phyloP scores from a whole-genome alignment of 2,329 filamentous ascomycete genomes.

The Penicillium sp. region DNA sequence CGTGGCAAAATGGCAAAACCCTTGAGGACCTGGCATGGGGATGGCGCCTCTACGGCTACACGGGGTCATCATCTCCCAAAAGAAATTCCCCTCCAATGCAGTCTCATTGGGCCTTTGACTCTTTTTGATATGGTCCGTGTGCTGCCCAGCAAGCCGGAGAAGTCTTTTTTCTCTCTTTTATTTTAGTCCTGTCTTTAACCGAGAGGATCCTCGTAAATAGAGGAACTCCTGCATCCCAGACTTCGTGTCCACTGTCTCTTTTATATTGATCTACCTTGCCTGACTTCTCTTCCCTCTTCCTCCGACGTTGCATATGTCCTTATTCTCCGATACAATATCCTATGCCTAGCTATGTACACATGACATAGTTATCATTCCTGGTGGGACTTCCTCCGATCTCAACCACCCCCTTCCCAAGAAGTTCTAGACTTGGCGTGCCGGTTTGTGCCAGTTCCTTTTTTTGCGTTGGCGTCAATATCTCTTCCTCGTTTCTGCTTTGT shows the following conservation, averaged over 20 bases:
- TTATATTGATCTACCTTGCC: conserved; percentile 8
- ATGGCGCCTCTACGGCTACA: conserved; percentile 8
- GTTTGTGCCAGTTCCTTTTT: conserved; percentile 1
- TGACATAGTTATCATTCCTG: conserved; percentile 19
- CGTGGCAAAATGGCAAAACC: conserved; percentile 11
- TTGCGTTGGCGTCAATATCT: not conserved
- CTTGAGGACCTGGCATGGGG: conserved; percentile 6
- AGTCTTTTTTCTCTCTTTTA: not conserved
- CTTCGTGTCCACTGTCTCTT: conserved; percentile 3
- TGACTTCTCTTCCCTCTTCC: not conserved
- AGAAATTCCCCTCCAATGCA: conserved; percentile 1
- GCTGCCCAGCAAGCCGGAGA: conserved; percentile 1
- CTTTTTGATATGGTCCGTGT: conserved; percentile 15
- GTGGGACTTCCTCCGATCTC: conserved; percentile 5
- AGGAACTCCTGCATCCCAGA: conserved; percentile 5
- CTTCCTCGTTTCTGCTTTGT: not conserved
- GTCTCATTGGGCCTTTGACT: conserved; percentile 2
- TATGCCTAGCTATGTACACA: conserved; percentile 5
- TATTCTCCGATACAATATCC: conserved; percentile 4
- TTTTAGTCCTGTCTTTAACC: not conserved
- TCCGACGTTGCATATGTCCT: conserved; percentile 3
- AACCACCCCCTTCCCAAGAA: conserved; percentile 3
- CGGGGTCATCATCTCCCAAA: conserved; percentile 4
- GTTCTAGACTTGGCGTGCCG: not conserved
- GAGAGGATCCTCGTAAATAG: conserved; percentile 7